phyloP scores from a whole-genome alignment of 2,329 filamentous ascomycete genomes.

The Talaromyces sp. region DNA sequence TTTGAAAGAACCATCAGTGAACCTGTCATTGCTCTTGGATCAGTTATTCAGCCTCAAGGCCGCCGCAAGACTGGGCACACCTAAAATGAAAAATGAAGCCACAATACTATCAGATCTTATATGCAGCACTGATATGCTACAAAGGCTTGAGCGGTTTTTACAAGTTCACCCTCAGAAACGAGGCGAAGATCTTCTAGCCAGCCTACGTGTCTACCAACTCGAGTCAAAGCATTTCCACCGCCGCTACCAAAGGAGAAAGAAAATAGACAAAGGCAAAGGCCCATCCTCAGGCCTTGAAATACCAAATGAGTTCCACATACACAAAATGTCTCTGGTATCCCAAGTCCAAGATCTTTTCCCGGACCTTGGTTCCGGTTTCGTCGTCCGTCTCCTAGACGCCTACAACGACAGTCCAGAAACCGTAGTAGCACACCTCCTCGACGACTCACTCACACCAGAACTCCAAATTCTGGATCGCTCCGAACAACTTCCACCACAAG shows the following conservation, averaged over 20 bases:
- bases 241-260: conserved; percentile 45
- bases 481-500: conserved; percentile 51
- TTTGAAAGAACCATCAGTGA: conserved; percentile 66
- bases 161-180: conserved; percentile 42
- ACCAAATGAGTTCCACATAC: conserved; percentile 66
- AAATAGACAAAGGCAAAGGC: conserved; percentile 45
- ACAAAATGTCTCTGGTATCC: conserved; percentile 80
- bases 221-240: conserved; percentile 43
- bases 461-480: conserved; percentile 66
- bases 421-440: conserved; percentile 78
- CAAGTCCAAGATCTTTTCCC: conserved; percentile 95
- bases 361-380: conserved; percentile 78
- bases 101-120: conserved; percentile 82
- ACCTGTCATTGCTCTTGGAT: conserved; percentile 75
- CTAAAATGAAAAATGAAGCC: conserved; percentile 41
- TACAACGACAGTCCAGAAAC: conserved; percentile 77
- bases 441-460: conserved; percentile 72
- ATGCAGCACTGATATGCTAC: conserved; percentile 74
- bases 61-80: conserved; percentile 65
- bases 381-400: conserved; percentile 76
- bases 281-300: conserved; percentile 31
- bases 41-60: conserved; percentile 79
- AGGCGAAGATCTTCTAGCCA: conserved; percentile 43
- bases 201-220: conserved; percentile 42
- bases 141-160: conserved; percentile 42